These are phyloP conservation scores for Starmera amethionina DNA, from an alignment of 805 yeast genomes.

Conservation along the genomic window DNA sequence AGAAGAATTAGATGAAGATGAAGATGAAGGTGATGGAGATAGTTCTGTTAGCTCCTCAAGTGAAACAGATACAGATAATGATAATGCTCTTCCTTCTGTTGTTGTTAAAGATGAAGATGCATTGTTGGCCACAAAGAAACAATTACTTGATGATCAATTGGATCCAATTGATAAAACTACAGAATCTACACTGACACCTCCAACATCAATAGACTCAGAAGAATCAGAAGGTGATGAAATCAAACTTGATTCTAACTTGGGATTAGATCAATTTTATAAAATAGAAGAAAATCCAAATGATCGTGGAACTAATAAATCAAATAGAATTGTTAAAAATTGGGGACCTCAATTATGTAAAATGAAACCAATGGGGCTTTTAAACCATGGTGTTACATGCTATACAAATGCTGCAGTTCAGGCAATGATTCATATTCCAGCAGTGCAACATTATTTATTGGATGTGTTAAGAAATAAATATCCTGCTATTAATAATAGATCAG, in stretches of 20 bases:
- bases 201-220: constrained; percentile 25
- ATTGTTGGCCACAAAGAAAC: constrained; percentile 13
- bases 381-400: constrained; percentile 94
- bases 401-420: constrained; percentile 94
- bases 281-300: constrained; percentile 50
- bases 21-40: constrained; percentile 4
- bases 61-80: too few species aligned
- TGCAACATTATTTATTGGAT: constrained; percentile 72
- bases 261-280: constrained; percentile 48
- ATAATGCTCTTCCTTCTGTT: too few species aligned
- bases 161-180: neutral
- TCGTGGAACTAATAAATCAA: constrained; percentile 51
- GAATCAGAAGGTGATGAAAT: constrained; percentile 21
- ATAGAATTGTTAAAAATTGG: constrained; percentile 66
- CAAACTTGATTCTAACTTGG: constrained; percentile 26
- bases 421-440: constrained; percentile 81
- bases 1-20: constrained; percentile 4
- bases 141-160: constrained; percentile 14
- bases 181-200: constrained; percentile 13
- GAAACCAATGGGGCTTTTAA: constrained; percentile 63
- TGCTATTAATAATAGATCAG: constrained; percentile 43
- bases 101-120: constrained; percentile 4
- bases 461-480: constrained; percentile 45
- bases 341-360: constrained; percentile 32
- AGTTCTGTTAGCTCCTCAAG: too few species aligned